Percentiles rank a stretch among this genome's conserved stretches.
These are phyloP conservation scores for Colletotrichum tropicale DNA, from an alignment of 2,329 filamentous ascomycete genomes.

Conservation along the genomic window DNA sequence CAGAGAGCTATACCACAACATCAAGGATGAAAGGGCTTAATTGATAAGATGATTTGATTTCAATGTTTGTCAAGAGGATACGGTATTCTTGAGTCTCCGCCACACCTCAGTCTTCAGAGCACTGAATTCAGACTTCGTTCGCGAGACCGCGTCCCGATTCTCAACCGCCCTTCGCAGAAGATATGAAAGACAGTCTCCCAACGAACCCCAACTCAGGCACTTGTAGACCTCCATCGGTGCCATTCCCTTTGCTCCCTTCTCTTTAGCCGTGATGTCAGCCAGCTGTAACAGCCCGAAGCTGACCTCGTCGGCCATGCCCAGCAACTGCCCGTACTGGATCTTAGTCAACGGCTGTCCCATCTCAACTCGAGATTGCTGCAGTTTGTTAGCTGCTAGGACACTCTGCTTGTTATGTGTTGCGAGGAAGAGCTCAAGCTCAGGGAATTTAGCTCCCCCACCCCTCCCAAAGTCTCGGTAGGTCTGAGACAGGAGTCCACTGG, in stretches of 20 bases:
- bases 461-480: constrained; percentile 52
- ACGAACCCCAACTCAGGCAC: background rate
- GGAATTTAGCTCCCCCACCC: constrained; percentile 52
- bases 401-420: constrained; percentile 75
- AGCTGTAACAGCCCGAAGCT: constrained; percentile 63
- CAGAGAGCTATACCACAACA: background rate
- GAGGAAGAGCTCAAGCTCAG: constrained; percentile 67
- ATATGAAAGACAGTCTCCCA: background rate
- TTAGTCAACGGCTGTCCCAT: constrained; percentile 42
- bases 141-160: background rate
- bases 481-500: constrained; percentile 69
- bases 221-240: background rate
- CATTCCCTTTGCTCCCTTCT: background rate
- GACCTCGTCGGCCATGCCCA: constrained; percentile 90
- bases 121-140: background rate
- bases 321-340: constrained; percentile 37
- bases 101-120: background rate
- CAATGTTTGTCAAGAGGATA: rapidly evolving
- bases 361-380: constrained; percentile 56
- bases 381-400: constrained; percentile 63
- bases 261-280: background rate
- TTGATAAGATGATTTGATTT: rapidly evolving
- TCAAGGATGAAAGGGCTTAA: rapidly evolving
- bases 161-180: background rate
- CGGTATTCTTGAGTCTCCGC: background rate